A percentile compares a stretch with the other conserved stretches of the same genome.
phyloP scores from a whole-genome alignment of 2,329 filamentous ascomycete species.

The Aspergillus unguis region DNA sequence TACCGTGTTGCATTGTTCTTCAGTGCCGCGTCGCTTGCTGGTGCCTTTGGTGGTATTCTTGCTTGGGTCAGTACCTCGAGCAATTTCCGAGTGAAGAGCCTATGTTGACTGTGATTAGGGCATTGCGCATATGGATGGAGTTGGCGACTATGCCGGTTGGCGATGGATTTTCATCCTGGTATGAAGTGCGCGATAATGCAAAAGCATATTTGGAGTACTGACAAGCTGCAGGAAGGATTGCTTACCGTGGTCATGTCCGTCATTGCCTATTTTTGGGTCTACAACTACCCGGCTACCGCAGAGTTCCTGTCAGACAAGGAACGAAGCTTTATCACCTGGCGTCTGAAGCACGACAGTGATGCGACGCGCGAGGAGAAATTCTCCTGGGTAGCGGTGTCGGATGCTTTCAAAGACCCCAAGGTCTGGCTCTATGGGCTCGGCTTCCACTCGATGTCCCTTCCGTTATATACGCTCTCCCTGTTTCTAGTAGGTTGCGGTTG shows the following conservation, averaged over 20 bases:
- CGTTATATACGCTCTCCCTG: conserved; percentile 39
- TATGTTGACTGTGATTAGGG: conserved; percentile 31
- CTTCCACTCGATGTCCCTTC: conserved; percentile 71
- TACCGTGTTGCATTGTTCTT: conserved; percentile 60
- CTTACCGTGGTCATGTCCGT: conserved; percentile 59
- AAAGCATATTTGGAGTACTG: not conserved
- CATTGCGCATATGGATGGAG: conserved; percentile 48
- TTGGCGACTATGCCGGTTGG: conserved; percentile 54
- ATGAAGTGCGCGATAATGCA: not conserved
- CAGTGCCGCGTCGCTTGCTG: conserved; percentile 56
- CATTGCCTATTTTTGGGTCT: conserved; percentile 39
- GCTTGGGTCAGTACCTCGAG: conserved; percentile 42
- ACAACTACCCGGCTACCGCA: conserved; percentile 43
- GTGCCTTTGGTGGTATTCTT: conserved; percentile 60
- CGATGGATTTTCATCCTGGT: conserved; percentile 63
- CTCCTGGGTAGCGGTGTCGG: conserved; percentile 62
- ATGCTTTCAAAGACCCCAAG: conserved; percentile 65
- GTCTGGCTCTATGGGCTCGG: conserved; percentile 69
- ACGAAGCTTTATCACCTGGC: conserved; percentile 57
- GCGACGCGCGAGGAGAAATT: conserved; percentile 67
- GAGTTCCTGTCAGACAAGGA: conserved; percentile 48
- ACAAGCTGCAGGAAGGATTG: conserved; percentile 57
- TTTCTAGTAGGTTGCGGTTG: conserved; percentile 29
- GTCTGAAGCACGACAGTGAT: conserved; percentile 66
- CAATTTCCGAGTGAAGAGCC: not conserved